phyloP scores from a whole-genome alignment of 1,284 basidiomycete genomes.

The Cutaneotrichosporon spelunceum region DNA sequence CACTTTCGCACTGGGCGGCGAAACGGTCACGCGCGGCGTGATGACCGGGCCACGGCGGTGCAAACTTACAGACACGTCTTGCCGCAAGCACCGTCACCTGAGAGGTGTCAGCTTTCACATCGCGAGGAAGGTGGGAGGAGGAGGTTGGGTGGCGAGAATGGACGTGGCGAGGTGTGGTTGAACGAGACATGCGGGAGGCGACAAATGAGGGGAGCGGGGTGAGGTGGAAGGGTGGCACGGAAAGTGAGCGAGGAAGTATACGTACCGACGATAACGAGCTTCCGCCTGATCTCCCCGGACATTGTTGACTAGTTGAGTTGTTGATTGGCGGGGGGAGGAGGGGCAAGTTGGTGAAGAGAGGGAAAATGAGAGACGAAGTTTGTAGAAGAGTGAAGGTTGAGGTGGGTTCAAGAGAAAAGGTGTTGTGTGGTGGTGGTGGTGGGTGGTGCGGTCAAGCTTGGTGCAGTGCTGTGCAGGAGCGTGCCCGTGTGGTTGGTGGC shows the following conservation, averaged over 20 bases:
- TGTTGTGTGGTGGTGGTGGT: neutral
- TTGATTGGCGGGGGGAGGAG: slow-evolving; percentile 1
- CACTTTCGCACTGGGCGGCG: neutral
- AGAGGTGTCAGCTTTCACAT: slow-evolving; percentile 16
- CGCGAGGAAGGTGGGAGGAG: slow-evolving; percentile 1
- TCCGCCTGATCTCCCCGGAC: slow-evolving; percentile 52
- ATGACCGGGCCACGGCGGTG: slow-evolving; percentile 7
- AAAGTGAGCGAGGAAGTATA: slow-evolving; percentile 11
- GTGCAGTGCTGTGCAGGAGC: neutral
- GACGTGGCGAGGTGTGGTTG: neutral
- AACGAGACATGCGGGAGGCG: slow-evolving; percentile 6
- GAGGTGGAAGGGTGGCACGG: slow-evolving; percentile 1
- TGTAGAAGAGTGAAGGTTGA: neutral
- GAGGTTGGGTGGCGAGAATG: neutral
- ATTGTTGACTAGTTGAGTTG: slow-evolving; percentile 25
- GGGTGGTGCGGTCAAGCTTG: no score
- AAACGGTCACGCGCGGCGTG: slow-evolving; percentile 5
- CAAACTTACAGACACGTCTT: slow-evolving; percentile 56
- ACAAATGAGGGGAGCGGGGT: neutral
- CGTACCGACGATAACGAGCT: slow-evolving; percentile 54
- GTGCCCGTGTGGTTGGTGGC: neutral
- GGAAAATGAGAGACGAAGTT: slow-evolving; percentile 6
- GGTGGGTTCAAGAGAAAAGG: neutral
- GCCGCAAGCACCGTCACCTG: slow-evolving; percentile 56
- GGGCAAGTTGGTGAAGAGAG: slow-evolving; percentile 3